These are phyloP conservation scores for Suillus sp. DNA, from an alignment of 768 basidiomycete species.

Conservation along the genomic window DNA sequence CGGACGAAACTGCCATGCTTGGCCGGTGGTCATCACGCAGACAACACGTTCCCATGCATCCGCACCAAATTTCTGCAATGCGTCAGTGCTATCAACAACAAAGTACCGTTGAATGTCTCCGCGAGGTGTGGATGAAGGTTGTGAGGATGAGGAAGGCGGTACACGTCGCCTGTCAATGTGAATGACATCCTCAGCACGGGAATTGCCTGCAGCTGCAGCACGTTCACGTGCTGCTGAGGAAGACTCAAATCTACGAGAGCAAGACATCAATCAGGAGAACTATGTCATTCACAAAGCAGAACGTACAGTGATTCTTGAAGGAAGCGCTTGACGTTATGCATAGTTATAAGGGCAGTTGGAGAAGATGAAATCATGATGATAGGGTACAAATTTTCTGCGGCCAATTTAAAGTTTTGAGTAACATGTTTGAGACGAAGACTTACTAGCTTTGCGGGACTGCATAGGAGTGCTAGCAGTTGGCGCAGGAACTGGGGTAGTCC, in stretches of 20 bases:
- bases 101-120: conserved; percentile 65
- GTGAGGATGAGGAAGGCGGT: conserved; percentile 28
- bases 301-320: conserved; percentile 84
- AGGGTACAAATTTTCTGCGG: conserved; percentile 73
- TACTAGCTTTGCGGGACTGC: conserved; percentile 71
- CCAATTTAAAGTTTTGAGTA: not conserved
- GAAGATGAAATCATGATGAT: conserved; percentile 97
- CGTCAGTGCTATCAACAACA: conserved; percentile 91
- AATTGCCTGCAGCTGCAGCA: conserved; percentile 68
- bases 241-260: conserved; percentile 59
- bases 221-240: conserved; percentile 75
- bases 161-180: conserved; percentile 88
- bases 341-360: conserved; percentile 92
- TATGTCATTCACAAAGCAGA: not conserved
- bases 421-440: conserved; percentile 26
- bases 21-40: conserved; percentile 97
- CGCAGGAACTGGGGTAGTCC: conserved; percentile 42
- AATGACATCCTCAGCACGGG: conserved; percentile 79
- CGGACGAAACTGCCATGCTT: conserved; percentile 96
- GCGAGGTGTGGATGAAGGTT: conserved; percentile 26
- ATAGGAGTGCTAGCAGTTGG: conserved; percentile 41
- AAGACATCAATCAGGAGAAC: not conserved
- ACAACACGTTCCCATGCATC: conserved; percentile 98
- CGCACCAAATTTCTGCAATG: conserved; percentile 85
- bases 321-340: conserved; percentile 96